Evolutionary conservation across 179 eudicot species (phyloP), one percentile per base, ranked within the genome.

Genomic region (Beta corolliflora): DNA sequence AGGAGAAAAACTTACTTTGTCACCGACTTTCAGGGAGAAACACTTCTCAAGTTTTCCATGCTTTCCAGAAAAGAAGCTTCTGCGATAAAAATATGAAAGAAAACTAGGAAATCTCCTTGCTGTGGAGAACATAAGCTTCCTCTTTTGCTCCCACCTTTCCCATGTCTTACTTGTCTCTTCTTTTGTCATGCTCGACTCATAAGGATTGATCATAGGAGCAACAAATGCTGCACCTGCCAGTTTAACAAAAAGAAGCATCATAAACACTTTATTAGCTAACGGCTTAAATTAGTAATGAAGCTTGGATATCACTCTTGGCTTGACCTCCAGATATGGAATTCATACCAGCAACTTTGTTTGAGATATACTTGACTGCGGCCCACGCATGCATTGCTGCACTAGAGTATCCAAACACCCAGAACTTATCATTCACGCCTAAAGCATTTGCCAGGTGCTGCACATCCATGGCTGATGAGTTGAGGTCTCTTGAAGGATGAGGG

Each of bases 341-440:
- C 18, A 21, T 84, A 93, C 98, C 98, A 83, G 92, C 95, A 81
- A 95, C 80, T 69, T 84, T 88, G 77, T 88, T 63, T 15, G 98
- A 90, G 46, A 92, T 88, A 86, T 89, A 90, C 71, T 91, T 92
- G 72, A 95, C 92, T 18, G 97, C 89, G 73, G 95, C 97, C 98
- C 92, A 95, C 81, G 92, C 89, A 86, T 93, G 98, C 83, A 95
- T 81, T 44, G 92, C 88, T 64, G 93, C 98, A 83, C 90, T 89
- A 7, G 98, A 93, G 84, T 89, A 87, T 70, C 98, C 98, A 75
- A 92, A 73, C 63, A 93, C 91, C 98, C 98, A 95, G 77, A 95
- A 95, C 79, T 90, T 93, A 77, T 86, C 91, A 36, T 75, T 80
- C 54, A 91, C 80, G 66, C 92, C 95, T 7, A 90, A 75, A 67